A percentile compares a stretch with the other conserved stretches of the same genome.
These are phyloP conservation scores for Gomphus bonarii DNA, from an alignment of 1,284 basidiomycete species.

Conservation along the genomic window DNA sequence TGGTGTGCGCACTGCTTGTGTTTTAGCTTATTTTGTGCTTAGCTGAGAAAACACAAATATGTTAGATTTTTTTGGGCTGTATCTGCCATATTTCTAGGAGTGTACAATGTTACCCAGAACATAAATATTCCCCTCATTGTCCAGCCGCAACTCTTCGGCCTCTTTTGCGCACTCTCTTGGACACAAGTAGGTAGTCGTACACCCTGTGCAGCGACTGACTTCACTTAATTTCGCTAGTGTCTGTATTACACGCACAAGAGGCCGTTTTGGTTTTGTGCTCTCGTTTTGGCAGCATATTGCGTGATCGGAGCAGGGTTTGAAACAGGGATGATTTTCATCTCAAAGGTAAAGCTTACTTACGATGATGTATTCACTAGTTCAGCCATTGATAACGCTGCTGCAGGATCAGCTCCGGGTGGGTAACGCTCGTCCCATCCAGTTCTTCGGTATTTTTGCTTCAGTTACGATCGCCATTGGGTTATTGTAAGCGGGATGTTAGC, in stretches of 20 bases:
- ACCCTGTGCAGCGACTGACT: not conserved
- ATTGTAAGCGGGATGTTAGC: conserved; percentile 34
- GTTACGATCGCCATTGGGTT: conserved; percentile 53
- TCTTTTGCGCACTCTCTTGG: conserved; percentile 55
- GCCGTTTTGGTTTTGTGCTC: conserved; percentile 22
- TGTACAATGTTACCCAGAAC: conserved; percentile 57
- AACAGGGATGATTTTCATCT: conserved; percentile 47
- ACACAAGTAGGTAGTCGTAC: conserved; percentile 37
- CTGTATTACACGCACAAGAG: conserved; percentile 44
- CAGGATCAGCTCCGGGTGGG: conserved; percentile 36
- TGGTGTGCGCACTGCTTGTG: conserved; percentile 39
- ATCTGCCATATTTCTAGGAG: conserved; percentile 53
- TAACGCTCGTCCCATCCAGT: conserved; percentile 35
- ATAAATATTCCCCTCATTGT: conserved; percentile 67
- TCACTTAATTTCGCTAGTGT: conserved; percentile 32
- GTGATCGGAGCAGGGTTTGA: conserved; percentile 47
- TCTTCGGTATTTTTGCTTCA: conserved; percentile 58
- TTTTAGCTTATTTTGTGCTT: not conserved
- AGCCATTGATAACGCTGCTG: not conserved
- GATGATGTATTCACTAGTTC: not conserved
- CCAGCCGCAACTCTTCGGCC: conserved; percentile 68
- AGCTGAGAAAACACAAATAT: not conserved
- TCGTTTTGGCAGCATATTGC: conserved; percentile 27
- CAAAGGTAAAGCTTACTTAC: conserved; percentile 30
- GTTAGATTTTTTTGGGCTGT: conserved; percentile 56